phyloP scores from a whole-genome alignment of 768 basidiomycete species.

The Russula dissimulans region DNA sequence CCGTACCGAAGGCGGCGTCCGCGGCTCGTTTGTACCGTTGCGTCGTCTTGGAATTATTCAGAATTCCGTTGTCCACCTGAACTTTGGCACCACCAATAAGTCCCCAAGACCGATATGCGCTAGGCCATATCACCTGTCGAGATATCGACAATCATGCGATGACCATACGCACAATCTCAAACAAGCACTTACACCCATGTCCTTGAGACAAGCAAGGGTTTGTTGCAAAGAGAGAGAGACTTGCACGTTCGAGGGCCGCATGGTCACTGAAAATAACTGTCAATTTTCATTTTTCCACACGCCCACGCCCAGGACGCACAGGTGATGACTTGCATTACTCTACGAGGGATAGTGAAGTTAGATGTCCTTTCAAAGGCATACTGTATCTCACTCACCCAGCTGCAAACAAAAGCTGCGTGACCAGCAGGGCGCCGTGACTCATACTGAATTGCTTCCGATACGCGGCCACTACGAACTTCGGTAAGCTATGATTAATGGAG shows the following conservation, averaged over 20 bases:
- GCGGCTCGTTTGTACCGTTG: conserved; percentile 15
- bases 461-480: conserved; percentile 37
- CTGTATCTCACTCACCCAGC: conserved; percentile 47
- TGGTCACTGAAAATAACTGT: conserved; percentile 40
- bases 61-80: conserved; percentile 15
- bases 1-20: conserved; percentile 18
- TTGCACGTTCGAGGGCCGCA: conserved; percentile 63
- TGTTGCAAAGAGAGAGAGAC: conserved; percentile 58
- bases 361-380: background rate
- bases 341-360: conserved; percentile 24
- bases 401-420: conserved; percentile 60
- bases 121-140: conserved; percentile 44
- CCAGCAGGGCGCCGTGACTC: conserved; percentile 50
- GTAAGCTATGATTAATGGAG: background rate
- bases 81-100: conserved; percentile 19
- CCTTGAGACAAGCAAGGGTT: conserved; percentile 51
- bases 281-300: conserved; percentile 1
- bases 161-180: conserved; percentile 34
- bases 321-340: conserved; percentile 74
- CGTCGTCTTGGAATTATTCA: background rate
- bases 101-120: conserved; percentile 17
- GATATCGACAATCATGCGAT: conserved; percentile 48
- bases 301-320: conserved; percentile 33
- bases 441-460: conserved; percentile 56
- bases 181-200: conserved; percentile 47